Evolutionary conservation across 768 basidiomycete species (phyloP), one percentile per base, ranked within the genome.

Genomic region (Mycena alexandri): DNA sequence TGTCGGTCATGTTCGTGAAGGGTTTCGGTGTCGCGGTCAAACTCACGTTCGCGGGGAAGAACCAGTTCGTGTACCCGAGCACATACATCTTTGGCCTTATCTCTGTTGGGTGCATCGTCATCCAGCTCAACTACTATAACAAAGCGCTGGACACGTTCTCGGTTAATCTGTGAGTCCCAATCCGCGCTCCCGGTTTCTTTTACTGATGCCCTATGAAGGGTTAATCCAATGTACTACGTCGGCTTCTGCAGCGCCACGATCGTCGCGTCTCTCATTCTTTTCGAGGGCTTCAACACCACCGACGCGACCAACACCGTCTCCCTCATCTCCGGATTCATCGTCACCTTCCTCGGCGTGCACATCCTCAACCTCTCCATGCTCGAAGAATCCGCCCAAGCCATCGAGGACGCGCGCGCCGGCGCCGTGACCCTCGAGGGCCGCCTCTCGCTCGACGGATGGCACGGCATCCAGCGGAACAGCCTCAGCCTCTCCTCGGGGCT

Each of bases 1-100:
- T 99, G 41, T 95, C 94, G 16, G 90, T 99, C 79, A 99, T 99
- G 98, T 93, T 95, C 50, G 93, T 98, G 84, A 99, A 99, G 82
- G 97, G 96, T 47, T 95, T 99, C 74, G 98, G 98, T 52, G 90
- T 98, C 51, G 97, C 98, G 2, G 87, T 99, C 75, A 99, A 99
- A 79, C 87, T 99, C 63, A 98, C 96, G 0, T 81, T 98, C 64
- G 86, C 88, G 14, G 96, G 97, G 46, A 93, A 94, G 76, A 99
- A 99, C 78, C 98, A 99, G 79, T 93, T 99, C 74, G 88, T 91
- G 0, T 93, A 96, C 75, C 90, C 92, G 41, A 95, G 93, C 76
- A 99, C 98, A 14, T 99, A 98, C 77, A 89, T 99, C 24, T 97
- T 99, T 73, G 95, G 89, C 44, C 83, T 94, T 53, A 88, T 94